phyloP scores from a whole-genome alignment of 805 yeast genomes.

The Wickerhamiella galacta region DNA sequence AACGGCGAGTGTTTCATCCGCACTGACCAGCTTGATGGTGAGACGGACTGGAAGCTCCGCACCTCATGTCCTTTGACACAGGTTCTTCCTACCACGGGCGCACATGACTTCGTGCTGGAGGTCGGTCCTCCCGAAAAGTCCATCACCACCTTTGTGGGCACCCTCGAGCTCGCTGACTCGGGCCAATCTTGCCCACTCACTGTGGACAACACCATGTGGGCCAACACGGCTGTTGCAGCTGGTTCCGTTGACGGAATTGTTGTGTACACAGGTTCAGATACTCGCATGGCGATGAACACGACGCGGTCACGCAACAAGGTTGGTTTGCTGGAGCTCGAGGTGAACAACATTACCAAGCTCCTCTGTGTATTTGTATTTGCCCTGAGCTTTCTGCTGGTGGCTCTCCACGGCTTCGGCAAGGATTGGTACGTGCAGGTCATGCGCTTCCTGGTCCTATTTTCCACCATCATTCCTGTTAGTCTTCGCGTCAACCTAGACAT shows the following conservation, averaged over 20 bases:
- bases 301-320: slow-evolving; percentile 73
- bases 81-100: slow-evolving; percentile 28
- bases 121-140: slow-evolving; percentile 74
- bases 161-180: slow-evolving; percentile 40
- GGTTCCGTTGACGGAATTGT: slow-evolving; percentile 83
- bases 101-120: slow-evolving; percentile 33
- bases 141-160: slow-evolving; percentile 70
- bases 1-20: slow-evolving; percentile 82
- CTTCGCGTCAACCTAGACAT: slow-evolving; percentile 85
- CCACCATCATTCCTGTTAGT: slow-evolving; percentile 92
- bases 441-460: slow-evolving; percentile 79
- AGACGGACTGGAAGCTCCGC: slow-evolving; percentile 95
- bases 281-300: slow-evolving; percentile 90
- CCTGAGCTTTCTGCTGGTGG: slow-evolving; percentile 60
- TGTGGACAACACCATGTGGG: slow-evolving; percentile 93
- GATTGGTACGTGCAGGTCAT: slow-evolving; percentile 84
- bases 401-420: slow-evolving; percentile 48
- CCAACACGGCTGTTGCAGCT: slow-evolving; percentile 90
- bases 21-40: slow-evolving; percentile 97
- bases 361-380: slow-evolving; percentile 74
- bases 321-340: slow-evolving; percentile 80
- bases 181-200: slow-evolving; percentile 40
- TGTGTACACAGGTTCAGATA: slow-evolving; percentile 80
- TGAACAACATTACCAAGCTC: slow-evolving; percentile 73
- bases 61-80: slow-evolving; percentile 66